Base-by-base conservation (phyloP, 2,329 filamentous ascomycete species). In the Cordyceps fumosorosea region DNA sequence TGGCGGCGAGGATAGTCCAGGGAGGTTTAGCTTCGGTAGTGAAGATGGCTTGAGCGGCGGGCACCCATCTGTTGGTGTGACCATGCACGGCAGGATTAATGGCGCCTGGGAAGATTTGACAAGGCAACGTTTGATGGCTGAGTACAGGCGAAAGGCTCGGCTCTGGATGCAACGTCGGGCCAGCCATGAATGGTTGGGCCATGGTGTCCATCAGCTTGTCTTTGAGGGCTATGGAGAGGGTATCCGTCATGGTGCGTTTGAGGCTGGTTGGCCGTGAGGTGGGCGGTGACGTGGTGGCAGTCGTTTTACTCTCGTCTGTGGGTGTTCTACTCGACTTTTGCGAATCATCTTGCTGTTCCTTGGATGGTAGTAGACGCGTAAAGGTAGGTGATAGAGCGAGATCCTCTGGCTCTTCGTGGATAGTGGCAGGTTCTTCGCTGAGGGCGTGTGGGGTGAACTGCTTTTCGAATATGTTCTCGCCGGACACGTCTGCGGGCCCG, bases 1-100 rank as follows among this genome's bases (percentile, higher is more conserved):
- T 99, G 56, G 95, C 95, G 3, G 95, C 91, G 59, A 97, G 84
- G 64, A 99, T 97, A 1, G 93, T 99, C 90, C 92, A 99, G 3
- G 93, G 95, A 10, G 91, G 84, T 66, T 89, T 87, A 16, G 90
- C 84, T 74, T 96, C 91, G n/a, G 95, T 99, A 8, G 93, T 96
- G 73, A 99, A 99, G 62, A 99, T 97, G 59, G 95, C 95, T 74
- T 99, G 95, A 5, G 93, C 90, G 48, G 91, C 90, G 8, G 92
- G 92, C 16, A 90, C 88, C 87, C 92, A 96, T 73, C 95, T 86
- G 69, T 90, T 95, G 63, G 91, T 89, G 75, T 97, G 93, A 10
- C 89, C 89, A 74, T 97, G 93, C n/a, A 90, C 83, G 11, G 83
- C 79, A 18, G 88, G 79, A 12, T 79, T 81, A 2, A 84, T 66